phyloP scores from a whole-genome alignment of 1,284 basidiomycete species.

The Fistulina hepatica region DNA sequence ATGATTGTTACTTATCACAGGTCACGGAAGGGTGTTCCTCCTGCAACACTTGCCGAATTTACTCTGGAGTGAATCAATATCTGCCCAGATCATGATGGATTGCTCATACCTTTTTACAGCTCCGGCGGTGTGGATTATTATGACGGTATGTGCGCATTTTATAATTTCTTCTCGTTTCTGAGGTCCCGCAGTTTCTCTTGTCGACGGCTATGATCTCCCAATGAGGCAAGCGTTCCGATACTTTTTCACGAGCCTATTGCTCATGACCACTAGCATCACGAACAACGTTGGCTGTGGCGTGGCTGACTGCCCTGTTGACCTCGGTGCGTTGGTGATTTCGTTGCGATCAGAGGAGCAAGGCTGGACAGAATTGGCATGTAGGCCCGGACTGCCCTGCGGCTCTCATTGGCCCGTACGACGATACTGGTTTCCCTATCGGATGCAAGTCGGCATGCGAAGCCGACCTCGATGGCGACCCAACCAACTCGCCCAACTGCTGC shows the following conservation, averaged over 20 bases:
- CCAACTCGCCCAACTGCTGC: conserved; percentile 44
- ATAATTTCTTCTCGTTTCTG: not conserved
- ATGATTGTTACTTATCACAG: not conserved
- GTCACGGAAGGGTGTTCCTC: conserved; percentile 30
- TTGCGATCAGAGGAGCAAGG: no score
- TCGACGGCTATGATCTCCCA: conserved; percentile 12
- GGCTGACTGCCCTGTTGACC: conserved; percentile 32
- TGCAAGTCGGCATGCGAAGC: conserved; percentile 44
- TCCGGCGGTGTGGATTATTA: conserved; percentile 34
- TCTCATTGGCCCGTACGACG: conserved; percentile 37
- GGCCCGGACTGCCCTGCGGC: conserved; percentile 22
- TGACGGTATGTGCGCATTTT: conserved; percentile 22
- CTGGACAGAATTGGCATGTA: no score
- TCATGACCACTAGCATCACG: conserved; percentile 24
- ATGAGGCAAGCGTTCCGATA: not conserved
- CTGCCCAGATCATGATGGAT: conserved; percentile 33
- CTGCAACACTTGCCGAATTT: conserved; percentile 35
- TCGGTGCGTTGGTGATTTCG: no score
- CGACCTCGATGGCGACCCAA: conserved; percentile 23
- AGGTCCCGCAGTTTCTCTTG: conserved; percentile 9
- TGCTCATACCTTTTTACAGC: not conserved
- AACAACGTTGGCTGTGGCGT: conserved; percentile 31
- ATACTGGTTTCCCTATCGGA: conserved; percentile 37
- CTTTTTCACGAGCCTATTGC: not conserved
- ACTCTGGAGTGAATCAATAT: conserved; percentile 25